These are phyloP conservation scores for Flaveria brownii DNA, from an alignment of 129 eudicot genomes.

Conservation along the genomic window DNA sequence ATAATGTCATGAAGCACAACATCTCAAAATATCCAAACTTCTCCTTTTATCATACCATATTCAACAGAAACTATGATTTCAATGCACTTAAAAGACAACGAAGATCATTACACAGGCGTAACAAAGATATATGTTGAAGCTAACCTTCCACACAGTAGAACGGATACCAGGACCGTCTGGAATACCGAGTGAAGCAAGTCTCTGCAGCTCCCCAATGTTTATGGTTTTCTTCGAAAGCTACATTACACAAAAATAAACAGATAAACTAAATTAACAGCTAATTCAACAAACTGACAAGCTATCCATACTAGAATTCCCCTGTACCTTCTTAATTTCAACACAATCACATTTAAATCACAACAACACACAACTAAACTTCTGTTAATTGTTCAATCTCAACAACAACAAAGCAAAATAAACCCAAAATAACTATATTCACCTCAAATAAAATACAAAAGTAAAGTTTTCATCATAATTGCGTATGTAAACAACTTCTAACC, in stretches of 20 bases:
- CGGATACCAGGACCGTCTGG: conserved; percentile 90
- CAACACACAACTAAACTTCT: neutral
- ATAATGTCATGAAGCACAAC: neutral
- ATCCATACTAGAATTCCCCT: conserved; percentile 5
- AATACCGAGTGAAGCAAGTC: conserved; percentile 82
- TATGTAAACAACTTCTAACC: conserved; percentile 43
- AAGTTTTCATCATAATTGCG: neutral
- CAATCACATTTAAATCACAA: neutral
- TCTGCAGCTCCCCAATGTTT: conserved; percentile 72
- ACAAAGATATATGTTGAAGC: neutral
- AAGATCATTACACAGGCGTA: conserved; percentile 5
- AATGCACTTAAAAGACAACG: conserved; percentile 4
- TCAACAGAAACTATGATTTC: neutral
- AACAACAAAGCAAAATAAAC: neutral
- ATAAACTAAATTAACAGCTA: conserved; percentile 13
- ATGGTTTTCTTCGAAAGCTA: conserved; percentile 84
- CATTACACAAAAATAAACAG: conserved; percentile 7
- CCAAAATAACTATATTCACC: neutral
- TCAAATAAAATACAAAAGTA: neutral
- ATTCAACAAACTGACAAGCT: neutral
- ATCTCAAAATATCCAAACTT: conserved; percentile 5
- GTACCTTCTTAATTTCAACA: conserved; percentile 14
- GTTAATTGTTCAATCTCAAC: neutral
- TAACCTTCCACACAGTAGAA: conserved; percentile 91
- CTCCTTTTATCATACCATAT: neutral